Conservation (phyloP, 495 filamentous ascomycete species). For the Aspergillus saccharolyticus region DNA sequence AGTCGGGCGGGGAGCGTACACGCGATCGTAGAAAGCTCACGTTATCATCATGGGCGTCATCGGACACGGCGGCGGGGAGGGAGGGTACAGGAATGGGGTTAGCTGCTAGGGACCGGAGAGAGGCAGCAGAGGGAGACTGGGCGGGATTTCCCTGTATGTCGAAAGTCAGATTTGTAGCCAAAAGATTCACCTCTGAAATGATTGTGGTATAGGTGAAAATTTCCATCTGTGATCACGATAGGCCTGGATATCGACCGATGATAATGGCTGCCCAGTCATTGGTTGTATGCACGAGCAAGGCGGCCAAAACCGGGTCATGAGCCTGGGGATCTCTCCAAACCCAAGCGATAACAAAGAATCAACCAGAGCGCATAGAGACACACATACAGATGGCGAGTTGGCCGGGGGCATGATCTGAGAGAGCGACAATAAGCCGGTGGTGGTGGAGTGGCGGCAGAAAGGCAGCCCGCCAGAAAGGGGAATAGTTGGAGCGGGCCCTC, state of each 20-base stretch:
- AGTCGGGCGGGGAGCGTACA: conserved; percentile 29
- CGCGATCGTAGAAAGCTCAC: conserved; percentile 53
- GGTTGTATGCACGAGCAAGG: not conserved
- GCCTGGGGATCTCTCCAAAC: not conserved
- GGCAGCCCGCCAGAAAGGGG: conserved; percentile 9
- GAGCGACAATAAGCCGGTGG: conserved; percentile 2
- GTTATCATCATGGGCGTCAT: conserved; percentile 56
- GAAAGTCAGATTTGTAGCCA: conserved; percentile 2
- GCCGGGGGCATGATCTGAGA: conserved; percentile 27
- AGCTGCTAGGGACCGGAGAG: conserved; percentile 25
- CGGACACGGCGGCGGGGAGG: conserved; percentile 41
- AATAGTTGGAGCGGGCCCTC: not conserved
- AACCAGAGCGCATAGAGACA: conserved; percentile 5
- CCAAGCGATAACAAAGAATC: not conserved
- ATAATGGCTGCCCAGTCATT: not conserved
- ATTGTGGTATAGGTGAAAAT: not conserved
- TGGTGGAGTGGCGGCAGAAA: conserved; percentile 9
- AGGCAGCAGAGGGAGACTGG: conserved; percentile 26
- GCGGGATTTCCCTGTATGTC: conserved; percentile 30
- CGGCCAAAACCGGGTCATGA: not conserved
- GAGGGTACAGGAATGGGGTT: conserved; percentile 40
- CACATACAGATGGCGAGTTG: conserved; percentile 24
- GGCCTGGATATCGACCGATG: not conserved
- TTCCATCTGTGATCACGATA: not conserved
- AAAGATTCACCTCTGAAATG: not conserved